These are phyloP conservation scores for Coelastrella sp. DNA, from an alignment of 139 green algal genomes.

Conservation along the genomic window DNA sequence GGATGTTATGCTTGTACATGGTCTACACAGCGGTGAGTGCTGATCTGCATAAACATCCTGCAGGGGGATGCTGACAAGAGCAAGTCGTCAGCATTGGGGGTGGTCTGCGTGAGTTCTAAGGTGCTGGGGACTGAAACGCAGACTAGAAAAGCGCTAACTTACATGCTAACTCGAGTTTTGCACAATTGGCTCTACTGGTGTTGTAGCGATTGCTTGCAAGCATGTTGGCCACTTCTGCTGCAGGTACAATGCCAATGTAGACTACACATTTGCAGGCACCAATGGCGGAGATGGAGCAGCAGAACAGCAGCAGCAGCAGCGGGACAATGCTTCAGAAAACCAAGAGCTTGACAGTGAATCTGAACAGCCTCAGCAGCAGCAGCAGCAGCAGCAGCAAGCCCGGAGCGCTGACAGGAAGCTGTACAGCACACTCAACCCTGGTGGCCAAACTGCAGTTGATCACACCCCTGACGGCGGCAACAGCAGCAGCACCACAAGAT, in stretches of 20 bases:
- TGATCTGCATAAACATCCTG: no score
- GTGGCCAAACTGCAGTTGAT: neutral
- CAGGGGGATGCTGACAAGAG: no score
- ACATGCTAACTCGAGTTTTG: no score
- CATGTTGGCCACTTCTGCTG: no score
- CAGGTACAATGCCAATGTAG: slow-evolving; percentile 42
- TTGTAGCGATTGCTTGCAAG: no score
- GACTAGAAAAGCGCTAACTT: no score
- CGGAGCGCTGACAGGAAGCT: neutral
- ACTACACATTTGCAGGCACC: slow-evolving; percentile 40
- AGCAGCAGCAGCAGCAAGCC: slow-evolving; percentile 17
- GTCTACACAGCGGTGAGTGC: no score
- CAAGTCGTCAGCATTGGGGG: no score
- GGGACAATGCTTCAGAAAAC: neutral
- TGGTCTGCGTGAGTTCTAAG: no score
- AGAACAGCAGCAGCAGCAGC: slow-evolving; percentile 21
- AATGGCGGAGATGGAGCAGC: neutral
- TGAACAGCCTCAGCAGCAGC: slow-evolving; percentile 13
- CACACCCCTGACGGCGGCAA: neutral
- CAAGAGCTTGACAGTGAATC: neutral
- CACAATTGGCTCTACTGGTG: no score
- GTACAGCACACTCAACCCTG: neutral
- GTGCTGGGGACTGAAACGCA: no score
- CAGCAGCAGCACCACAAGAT: neutral
- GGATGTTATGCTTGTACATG: no score